Conservation (phyloP, 768 basidiomycete species). For the Pleurotus giganteus region DNA sequence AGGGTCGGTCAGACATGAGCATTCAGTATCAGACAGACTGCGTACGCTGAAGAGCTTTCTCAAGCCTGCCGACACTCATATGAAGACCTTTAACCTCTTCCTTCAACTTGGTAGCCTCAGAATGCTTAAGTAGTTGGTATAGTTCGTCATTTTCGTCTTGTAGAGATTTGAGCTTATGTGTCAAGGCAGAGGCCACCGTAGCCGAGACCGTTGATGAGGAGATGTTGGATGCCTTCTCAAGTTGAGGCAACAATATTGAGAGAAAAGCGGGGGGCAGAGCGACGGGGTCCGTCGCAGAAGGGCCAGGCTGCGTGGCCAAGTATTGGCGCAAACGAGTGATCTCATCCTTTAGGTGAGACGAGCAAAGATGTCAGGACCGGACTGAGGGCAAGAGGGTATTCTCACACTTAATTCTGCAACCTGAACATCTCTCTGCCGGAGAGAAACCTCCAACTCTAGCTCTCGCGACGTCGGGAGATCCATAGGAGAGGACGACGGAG, state of each 20-base stretch:
- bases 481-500: conserved; percentile 37
- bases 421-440: conserved; percentile 75
- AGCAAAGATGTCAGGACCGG: conserved; percentile 13
- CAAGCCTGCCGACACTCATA: conserved; percentile 64
- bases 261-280: conserved; percentile 71
- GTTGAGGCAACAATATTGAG: conserved; percentile 66
- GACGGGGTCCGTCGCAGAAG: conserved; percentile 58
- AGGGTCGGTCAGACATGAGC: conserved; percentile 7
- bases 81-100: conserved; percentile 76
- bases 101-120: conserved; percentile 79
- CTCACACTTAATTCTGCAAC: conserved; percentile 71
- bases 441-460: conserved; percentile 74
- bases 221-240: conserved; percentile 40
- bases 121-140: conserved; percentile 68
- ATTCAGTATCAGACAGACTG: conserved; percentile 12
- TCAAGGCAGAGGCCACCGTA: conserved; percentile 71
- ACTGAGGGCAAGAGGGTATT: conserved; percentile 14
- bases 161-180: conserved; percentile 65
- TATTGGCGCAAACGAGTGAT: conserved; percentile 65
- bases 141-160: conserved; percentile 90
- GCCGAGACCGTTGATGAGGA: conserved; percentile 35
- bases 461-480: conserved; percentile 73
- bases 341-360: conserved; percentile 57
- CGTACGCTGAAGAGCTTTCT: conserved; percentile 75
- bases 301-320: conserved; percentile 56